phyloP scores from a whole-genome alignment of 305 asterid species.

The Nicotiana rustica region DNA sequence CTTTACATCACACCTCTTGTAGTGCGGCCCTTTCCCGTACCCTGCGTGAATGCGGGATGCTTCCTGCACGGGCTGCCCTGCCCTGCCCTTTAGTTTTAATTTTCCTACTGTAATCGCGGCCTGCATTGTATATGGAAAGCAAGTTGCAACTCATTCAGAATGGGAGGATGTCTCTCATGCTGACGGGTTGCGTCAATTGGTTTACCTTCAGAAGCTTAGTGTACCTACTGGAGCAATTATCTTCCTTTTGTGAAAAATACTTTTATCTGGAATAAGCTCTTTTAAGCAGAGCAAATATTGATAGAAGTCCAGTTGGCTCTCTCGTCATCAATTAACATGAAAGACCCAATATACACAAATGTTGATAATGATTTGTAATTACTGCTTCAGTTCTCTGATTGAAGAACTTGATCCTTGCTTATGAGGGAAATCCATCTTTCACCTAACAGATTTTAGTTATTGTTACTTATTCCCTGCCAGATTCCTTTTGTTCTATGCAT shows the following conservation, averaged over 20 bases:
- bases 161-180: background rate
- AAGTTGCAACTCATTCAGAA: constrained; percentile 7
- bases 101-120: background rate
- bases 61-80: too few relatives aligned
- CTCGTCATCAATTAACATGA: constrained; percentile 15
- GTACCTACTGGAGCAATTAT: background rate
- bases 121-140: background rate
- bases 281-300: constrained; percentile 19
- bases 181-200: constrained; percentile 8
- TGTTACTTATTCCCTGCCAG: constrained; percentile 16
- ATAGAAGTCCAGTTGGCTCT: constrained; percentile 20
- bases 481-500: constrained; percentile 1
- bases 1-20: too few relatives aligned
- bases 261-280: constrained; percentile 8
- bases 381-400: too few relatives aligned
- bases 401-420: too few relatives aligned
- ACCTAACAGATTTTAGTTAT: background rate
- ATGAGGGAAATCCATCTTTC: too few relatives aligned
- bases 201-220: constrained; percentile 19
- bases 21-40: too few relatives aligned
- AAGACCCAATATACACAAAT: background rate
- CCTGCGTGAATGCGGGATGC: too few relatives aligned
- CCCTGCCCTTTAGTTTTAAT: background rate
- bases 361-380: constrained; percentile 10
- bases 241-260: constrained; percentile 10